Evolutionary conservation across 495 filamentous ascomycete species (phyloP), one percentile per base, ranked within the genome.

Genomic region (Choiromyces venosus): DNA sequence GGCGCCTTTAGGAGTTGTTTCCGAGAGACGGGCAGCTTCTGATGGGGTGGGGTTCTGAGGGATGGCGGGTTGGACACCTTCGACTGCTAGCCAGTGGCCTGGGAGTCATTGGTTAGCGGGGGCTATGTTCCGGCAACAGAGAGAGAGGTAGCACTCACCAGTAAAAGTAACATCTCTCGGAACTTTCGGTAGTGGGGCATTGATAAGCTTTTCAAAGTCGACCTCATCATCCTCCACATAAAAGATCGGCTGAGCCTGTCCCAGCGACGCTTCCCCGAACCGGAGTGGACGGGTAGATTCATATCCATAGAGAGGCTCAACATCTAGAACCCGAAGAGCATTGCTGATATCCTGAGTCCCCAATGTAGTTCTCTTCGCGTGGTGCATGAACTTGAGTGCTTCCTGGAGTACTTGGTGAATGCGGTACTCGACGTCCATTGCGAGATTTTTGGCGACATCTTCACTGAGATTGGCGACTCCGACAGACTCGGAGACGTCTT

Each of bases 211-310:
- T 84, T 99, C 95, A 80, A 99, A 97, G 81, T 99, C 95, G 38
- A 97, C 90, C 84, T 99, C 95, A 79, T 99, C 95, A 83, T 99
- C 95, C 81, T 99, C 96, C 38, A 99, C 91, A 79, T 99, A 99
- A 85, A 92, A 99, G 19, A 99, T 85, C 52, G 94, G 93, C 82
- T 98, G 94, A n/a, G 93, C 93, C 10, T 94, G 93, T 0, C 95
- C 95, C 42, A 99, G 85, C 19, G 91, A 94, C 3, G 95, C 95
- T 83, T 98, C 95, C 37, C 96, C 96, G 79, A 94, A 99, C 46
- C 90, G 87, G 74, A 99, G 83, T 2, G 93, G 92, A 18, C 94
- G 86, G 2, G 90, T 91, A 21, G 93, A 91, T 75, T 97, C 94
- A 82, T 99, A 99, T 19, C 95, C 95, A 79, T 96, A 99, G 1